Percentiles rank a stretch among this genome's conserved stretches.
phyloP scores from a whole-genome alignment of 305 asterid genomes.

The Euphrasia arctica region DNA sequence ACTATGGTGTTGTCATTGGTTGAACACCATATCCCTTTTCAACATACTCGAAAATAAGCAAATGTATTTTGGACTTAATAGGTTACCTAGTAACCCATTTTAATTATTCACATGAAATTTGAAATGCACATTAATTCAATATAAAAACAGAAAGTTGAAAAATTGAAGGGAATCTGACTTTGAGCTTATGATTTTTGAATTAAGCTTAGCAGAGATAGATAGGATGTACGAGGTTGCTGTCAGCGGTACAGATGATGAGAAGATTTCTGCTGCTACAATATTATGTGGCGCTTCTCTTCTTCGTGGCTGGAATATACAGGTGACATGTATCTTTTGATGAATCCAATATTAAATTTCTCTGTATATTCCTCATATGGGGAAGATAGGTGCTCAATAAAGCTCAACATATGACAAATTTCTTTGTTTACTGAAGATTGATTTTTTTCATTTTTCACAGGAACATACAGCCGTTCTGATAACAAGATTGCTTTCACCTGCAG shows the following conservation, averaged over 20 bases:
- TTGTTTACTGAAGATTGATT: slow-evolving; percentile 14
- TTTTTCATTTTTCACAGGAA: slow-evolving; percentile 58
- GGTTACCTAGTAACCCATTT: not conserved
- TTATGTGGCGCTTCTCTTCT: slow-evolving; percentile 91
- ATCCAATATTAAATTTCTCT: slow-evolving; percentile 17
- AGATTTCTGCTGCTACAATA: slow-evolving; percentile 88
- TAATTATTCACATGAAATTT: not conserved
- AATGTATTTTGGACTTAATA: not conserved
- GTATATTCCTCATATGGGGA: slow-evolving; percentile 15
- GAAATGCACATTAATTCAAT: not conserved
- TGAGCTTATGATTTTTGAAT: slow-evolving; percentile 56
- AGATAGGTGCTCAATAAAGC: not conserved
- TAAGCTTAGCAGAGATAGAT: slow-evolving; percentile 98
- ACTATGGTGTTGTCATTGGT: not conserved
- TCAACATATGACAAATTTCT: not conserved
- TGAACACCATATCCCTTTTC: not conserved
- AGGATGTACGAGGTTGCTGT: slow-evolving; percentile 83
- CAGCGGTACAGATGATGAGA: slow-evolving; percentile 88
- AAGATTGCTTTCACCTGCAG: slow-evolving; percentile 76
- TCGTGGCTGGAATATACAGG: slow-evolving; percentile 96
- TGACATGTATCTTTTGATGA: slow-evolving; percentile 37
- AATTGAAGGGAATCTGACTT: slow-evolving; percentile 53
- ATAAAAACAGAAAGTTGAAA: too few relatives aligned
- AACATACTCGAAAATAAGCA: not conserved
- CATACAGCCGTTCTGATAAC: slow-evolving; percentile 65